These are phyloP conservation scores for Cyberlindnera galapagoensis DNA, from an alignment of 805 yeast species.

Conservation along the genomic window DNA sequence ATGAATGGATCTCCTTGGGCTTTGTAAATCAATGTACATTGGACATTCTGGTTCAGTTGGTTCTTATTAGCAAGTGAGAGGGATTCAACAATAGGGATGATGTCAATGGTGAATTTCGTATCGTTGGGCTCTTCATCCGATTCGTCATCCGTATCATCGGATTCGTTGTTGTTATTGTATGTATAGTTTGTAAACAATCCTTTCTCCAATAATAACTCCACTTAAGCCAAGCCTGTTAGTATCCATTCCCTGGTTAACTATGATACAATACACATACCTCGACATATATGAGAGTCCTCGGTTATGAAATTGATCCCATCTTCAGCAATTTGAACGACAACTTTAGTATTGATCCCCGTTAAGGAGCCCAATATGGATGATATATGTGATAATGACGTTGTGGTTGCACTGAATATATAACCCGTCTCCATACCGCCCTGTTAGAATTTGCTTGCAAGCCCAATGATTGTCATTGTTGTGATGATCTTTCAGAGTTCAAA, in stretches of 20 bases:
- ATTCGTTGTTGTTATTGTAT: conserved; percentile 6
- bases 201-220: conserved; percentile 32
- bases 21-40: conserved; percentile 44
- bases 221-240: conserved; percentile 4
- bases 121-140: conserved; percentile 15
- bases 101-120: conserved; percentile 34
- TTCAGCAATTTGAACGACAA: conserved; percentile 35
- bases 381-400: conserved; percentile 39
- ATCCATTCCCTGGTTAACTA: background rate
- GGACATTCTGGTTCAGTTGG: conserved; percentile 26
- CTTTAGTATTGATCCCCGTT: conserved; percentile 33
- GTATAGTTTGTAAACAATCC: conserved; percentile 29
- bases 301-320: conserved; percentile 49
- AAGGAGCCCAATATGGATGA: conserved; percentile 39
- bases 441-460: no score
- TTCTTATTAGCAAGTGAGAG: conserved; percentile 36
- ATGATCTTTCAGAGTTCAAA: no score
- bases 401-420: conserved; percentile 44
- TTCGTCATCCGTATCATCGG: conserved; percentile 12
- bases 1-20: conserved; percentile 49
- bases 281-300: conserved; percentile 36
- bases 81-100: conserved; percentile 43
- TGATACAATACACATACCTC: conserved; percentile 10
- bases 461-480: no score
- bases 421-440: no score